A percentile compares a stretch with the other conserved stretches of the same genome.
Evolutionary conservation across 768 basidiomycete species (phyloP).

Genomic region (Auriscalpium vulgare): DNA sequence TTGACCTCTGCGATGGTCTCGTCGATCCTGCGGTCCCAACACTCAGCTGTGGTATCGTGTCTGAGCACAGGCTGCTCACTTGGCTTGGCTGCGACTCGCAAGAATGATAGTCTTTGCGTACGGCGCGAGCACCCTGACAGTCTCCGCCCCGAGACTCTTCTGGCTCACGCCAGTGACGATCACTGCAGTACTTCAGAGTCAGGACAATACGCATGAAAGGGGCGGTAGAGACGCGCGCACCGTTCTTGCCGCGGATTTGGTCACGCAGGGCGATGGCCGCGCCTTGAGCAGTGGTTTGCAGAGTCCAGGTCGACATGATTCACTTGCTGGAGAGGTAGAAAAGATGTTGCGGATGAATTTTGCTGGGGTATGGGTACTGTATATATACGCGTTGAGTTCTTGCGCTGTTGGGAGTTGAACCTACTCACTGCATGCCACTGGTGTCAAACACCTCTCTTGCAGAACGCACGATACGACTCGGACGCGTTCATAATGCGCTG

Average conservation of each 20-base stretch:
- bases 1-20: background rate
- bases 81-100: background rate
- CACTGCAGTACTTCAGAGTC: background rate
- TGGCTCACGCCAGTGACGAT: background rate
- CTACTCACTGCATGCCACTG: too few relatives aligned
- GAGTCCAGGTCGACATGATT: too few relatives aligned
- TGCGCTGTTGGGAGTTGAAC: too few relatives aligned
- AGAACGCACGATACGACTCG: too few relatives aligned
- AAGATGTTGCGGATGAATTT: too few relatives aligned
- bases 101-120: background rate
- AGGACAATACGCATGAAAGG: background rate
- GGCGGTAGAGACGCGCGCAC: background rate
- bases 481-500: too few relatives aligned
- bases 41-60: background rate
- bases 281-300: too few relatives aligned
- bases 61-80: background rate
- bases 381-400: too few relatives aligned
- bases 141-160: background rate
- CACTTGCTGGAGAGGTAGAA: too few relatives aligned
- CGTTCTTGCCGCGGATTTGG: background rate
- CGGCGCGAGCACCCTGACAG: background rate
- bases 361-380: too few relatives aligned
- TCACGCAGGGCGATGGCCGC: background rate
- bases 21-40: background rate
- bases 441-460: too few relatives aligned